Conservation (phyloP, 2,329 filamentous ascomycete genomes). For the Ascocoryne sarcoides region DNA sequence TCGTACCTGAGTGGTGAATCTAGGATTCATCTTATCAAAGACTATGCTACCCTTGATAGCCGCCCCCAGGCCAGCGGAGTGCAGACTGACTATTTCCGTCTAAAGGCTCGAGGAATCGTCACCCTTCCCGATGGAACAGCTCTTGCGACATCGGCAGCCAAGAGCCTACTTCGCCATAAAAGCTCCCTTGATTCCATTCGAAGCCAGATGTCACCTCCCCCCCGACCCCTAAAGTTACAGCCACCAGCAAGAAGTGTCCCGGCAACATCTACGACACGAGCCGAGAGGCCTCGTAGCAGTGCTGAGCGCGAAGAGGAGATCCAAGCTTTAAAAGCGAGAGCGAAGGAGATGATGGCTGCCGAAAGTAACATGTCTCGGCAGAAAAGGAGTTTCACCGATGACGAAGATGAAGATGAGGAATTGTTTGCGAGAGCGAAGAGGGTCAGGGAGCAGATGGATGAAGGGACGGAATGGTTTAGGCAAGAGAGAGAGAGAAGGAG, state of each 20-base stretch:
- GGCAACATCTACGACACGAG: conserved; percentile 7
- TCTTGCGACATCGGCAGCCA: conserved; percentile 24
- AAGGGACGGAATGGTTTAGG: conserved; percentile 26
- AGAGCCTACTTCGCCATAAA: conserved; percentile 18
- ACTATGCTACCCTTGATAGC: conserved; percentile 16
- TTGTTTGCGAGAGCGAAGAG: conserved; percentile 27
- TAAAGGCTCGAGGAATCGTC: conserved; percentile 29
- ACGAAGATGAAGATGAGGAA: conserved; percentile 28
- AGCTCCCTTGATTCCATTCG: conserved; percentile 20
- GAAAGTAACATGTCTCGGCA: conserved; percentile 9
- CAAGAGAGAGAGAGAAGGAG: conserved; percentile 19
- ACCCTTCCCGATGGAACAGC: conserved; percentile 25
- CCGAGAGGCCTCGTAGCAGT: neutral
- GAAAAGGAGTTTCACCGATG: conserved; percentile 15
- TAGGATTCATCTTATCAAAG: conserved; percentile 23
- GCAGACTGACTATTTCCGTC: conserved; percentile 29
- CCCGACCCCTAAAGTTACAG: neutral
- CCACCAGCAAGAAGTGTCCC: conserved; percentile 19
- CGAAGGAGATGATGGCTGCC: conserved; percentile 15
- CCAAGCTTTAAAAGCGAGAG: conserved; percentile 19
- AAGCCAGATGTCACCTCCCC: conserved; percentile 15
- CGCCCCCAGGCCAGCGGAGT: conserved; percentile 25
- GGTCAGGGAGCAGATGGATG: conserved; percentile 28
- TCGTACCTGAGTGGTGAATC: conserved; percentile 25
- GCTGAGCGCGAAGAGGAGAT: conserved; percentile 14